Base-by-base conservation (phyloP, 2,329 filamentous ascomycete species). In the Amylocarpus encephaloides region DNA sequence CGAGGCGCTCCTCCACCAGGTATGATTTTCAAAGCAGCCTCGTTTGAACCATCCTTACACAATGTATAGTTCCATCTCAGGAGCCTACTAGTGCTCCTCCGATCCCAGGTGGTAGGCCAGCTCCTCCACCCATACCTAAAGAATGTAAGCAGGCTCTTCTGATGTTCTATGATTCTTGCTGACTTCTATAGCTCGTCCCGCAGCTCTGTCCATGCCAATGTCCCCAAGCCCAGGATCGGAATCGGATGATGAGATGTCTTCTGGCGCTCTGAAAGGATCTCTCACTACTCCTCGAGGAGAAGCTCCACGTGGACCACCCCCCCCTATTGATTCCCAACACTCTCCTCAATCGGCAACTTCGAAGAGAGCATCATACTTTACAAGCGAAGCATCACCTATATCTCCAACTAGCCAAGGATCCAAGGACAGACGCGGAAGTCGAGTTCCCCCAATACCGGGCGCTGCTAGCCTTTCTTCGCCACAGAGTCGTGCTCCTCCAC, bases 171-270 rank as follows among this genome's bases (percentile, higher is more conserved):
- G 35, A 45, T 35, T 40, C 46, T 51, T 62, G 57, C 68, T 70
- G 56, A 63, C 52, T 33, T 49, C 45, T 61, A 19, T 60, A 89
- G 85, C 79, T 60, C 85, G 84, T 43, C 80, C 84, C 41, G 72
- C 75, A 1, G 79, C 79, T 32, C 73, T 73, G 36, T 73, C 78
- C 45, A 71, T 78, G 35, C 70, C 76, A 33, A 72, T 73, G 39
- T 87, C 87, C 36, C 83, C 82, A 41, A 88, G 83, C 51, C 78
- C 85, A 53, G 90, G 89, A 29, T 94, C 89, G 1, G 88, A 86
- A 65, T 93, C 91, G 39, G 91, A 94, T 60, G 91, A 96, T 66
- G 92, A 96, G 67, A 72, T 90, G 61, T 89, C 86, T 9, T 72
- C 73, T 47, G 68, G 69, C 62, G 64, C 76, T 61, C 66, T 69